phyloP scores from a whole-genome alignment of 2,329 filamentous ascomycete genomes.

The Fusarium pilosicola region DNA sequence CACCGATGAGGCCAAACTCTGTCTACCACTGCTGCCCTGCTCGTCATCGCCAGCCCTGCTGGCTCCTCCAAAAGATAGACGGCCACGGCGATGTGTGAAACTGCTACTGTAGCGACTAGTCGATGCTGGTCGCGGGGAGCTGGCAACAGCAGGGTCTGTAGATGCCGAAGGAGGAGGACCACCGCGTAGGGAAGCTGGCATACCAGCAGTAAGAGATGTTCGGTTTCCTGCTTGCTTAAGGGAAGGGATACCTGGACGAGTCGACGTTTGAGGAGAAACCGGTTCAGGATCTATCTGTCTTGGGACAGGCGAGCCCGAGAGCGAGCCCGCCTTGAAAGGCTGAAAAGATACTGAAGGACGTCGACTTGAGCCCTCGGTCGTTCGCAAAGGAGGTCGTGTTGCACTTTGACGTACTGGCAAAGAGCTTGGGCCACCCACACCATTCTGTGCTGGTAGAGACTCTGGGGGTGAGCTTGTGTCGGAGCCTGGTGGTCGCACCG shows the following conservation, averaged over 20 bases:
- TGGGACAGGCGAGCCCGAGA: conserved; percentile 85
- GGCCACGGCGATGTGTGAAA: conserved; percentile 84
- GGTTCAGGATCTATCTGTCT: conserved; percentile 62
- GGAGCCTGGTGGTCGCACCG: conserved; percentile 70
- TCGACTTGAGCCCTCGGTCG: conserved; percentile 67
- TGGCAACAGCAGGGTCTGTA: conserved; percentile 72
- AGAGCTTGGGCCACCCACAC: conserved; percentile 60
- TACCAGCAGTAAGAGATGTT: conserved; percentile 78
- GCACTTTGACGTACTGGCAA: conserved; percentile 58
- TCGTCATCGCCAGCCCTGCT: conserved; percentile 76
- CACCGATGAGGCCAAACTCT: conserved; percentile 76
- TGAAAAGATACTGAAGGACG: conserved; percentile 90
- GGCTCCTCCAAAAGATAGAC: conserved; percentile 79
- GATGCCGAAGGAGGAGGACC: conserved; percentile 66
- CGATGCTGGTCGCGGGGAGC: conserved; percentile 81
- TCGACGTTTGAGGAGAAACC: conserved; percentile 64
- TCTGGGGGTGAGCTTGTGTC: conserved; percentile 69
- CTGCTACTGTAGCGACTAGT: conserved; percentile 93
- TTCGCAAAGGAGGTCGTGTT: conserved; percentile 52
- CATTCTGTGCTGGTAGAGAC: conserved; percentile 59
- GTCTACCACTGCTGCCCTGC: conserved; percentile 81
- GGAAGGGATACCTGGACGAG: conserved; percentile 58
- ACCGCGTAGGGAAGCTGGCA: conserved; percentile 77
- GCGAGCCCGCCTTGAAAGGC: conserved; percentile 93
- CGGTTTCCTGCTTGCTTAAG: conserved; percentile 70